Base-by-base conservation (phyloP, 805 yeast species). In the Pichia ethanolica region DNA sequence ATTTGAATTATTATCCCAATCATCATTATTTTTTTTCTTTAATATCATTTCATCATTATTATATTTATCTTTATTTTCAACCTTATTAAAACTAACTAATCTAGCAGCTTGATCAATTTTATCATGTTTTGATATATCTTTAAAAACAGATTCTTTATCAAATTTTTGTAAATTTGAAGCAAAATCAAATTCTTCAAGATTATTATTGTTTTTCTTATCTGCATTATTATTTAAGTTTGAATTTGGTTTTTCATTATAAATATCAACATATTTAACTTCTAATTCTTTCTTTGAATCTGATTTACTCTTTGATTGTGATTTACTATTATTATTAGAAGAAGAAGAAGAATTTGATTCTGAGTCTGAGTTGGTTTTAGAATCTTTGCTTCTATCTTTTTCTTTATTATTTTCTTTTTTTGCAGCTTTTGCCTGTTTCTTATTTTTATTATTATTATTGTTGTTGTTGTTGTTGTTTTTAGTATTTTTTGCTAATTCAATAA, bases 101-200 rank as follows among this genome's bases (percentile, higher is more conserved):
- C 96, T 73, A 40, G 77, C 72, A 12, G 73, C 70, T 27, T 53
- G 49, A 38, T 74, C 78, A 14, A 79, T 72, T 20, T 71, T 74
- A 61, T 89, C 97, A 47, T 72, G 68, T 53, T 73, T 73, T 45
- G 79, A 80, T 59, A 90, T 75, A 61, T 88, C 89, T 44, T 84
- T 86, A 64, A 90, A 85, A 4, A 89, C 91, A 6, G 82, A 73
- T 51, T 74, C 71, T 64, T 90, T 90, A 64, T 90, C 93, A 60
- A 90, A 90, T 71, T 82, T 80, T 27, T 83, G 83, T 54, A 90
- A 72, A 61, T 86, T 87, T 12, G 87, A 82, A 48, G 80, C 87
- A 65, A 90, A 90, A 64, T 90, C 97, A 66, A 90, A 90, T 54
- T 89, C 97, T 26, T 71, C 74, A 48, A 73, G 63, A n/a, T 42